Percentiles rank a stretch among this genome's conserved stretches.
These are phyloP conservation scores for Dioscorea dumetorum DNA, from an alignment of 106 monocot genomes.

Conservation along the genomic window DNA sequence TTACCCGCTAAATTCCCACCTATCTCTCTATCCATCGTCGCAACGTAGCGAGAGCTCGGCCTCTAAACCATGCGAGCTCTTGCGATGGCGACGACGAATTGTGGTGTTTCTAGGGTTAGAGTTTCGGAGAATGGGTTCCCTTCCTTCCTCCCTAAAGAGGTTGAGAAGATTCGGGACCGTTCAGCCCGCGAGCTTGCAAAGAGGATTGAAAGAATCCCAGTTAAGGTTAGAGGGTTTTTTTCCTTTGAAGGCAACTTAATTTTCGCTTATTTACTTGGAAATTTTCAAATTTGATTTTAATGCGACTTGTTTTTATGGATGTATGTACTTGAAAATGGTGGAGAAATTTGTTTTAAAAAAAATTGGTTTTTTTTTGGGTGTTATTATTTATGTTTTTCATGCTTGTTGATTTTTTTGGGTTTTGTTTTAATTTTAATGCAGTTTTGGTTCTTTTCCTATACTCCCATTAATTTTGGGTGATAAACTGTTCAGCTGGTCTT, in stretches of 20 bases:
- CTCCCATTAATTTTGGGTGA: neutral
- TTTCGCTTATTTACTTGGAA: neutral
- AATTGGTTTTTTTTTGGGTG: too few species aligned
- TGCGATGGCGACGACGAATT: constrained; percentile 10
- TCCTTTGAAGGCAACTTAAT: neutral
- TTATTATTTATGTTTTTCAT: too few species aligned
- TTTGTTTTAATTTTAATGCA: neutral
- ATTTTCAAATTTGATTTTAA: neutral
- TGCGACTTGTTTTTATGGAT: neutral
- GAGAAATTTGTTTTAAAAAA: neutral
- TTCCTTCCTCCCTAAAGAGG: constrained; percentile 69
- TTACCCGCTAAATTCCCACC: too few species aligned
- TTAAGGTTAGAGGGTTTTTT: constrained; percentile 28
- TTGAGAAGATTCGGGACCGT: constrained; percentile 63
- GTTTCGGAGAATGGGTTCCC: constrained; percentile 42
- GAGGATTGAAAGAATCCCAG: constrained; percentile 77
- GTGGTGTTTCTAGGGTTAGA: constrained; percentile 10
- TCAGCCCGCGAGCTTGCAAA: constrained; percentile 49
- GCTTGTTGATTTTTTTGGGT: neutral
- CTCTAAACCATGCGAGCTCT: constrained; percentile 14
- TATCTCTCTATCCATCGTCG: too few species aligned
- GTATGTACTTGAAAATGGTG: neutral
- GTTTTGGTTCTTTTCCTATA: neutral
- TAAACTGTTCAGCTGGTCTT: neutral
- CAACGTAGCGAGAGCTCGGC: too few species aligned